These are phyloP conservation scores for Leccinum arenicola DNA, from an alignment of 768 basidiomycete genomes.

Conservation along the genomic window DNA sequence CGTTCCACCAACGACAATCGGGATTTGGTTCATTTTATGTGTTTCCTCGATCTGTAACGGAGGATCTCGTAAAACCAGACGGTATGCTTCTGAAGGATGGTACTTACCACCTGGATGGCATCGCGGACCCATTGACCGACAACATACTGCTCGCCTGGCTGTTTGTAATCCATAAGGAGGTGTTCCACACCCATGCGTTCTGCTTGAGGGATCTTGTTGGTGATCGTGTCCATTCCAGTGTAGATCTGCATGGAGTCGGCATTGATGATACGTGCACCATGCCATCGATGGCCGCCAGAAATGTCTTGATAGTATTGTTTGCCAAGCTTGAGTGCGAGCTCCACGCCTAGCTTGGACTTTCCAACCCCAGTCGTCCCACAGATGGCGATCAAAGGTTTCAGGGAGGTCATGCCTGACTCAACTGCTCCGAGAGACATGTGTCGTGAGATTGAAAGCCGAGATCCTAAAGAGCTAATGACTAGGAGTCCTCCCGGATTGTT, in stretches of 20 bases:
- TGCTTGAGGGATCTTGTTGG: conserved; percentile 81
- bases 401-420: conserved; percentile 26
- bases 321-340: conserved; percentile 68
- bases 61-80: conserved; percentile 1
- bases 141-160: conserved; percentile 83
- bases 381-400: conserved; percentile 73
- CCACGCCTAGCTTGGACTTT: conserved; percentile 88
- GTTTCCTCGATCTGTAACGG: conserved; percentile 68
- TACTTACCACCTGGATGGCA: conserved; percentile 69
- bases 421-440: neutral
- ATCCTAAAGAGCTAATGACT: neutral
- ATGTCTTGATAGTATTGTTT: conserved; percentile 22
- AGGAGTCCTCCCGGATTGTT: neutral
- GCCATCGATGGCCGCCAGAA: conserved; percentile 39
- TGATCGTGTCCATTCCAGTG: conserved; percentile 85
- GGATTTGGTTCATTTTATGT: conserved; percentile 59
- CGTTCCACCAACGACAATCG: conserved; percentile 93
- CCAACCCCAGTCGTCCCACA: conserved; percentile 96
- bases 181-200: conserved; percentile 85
- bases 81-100: neutral
- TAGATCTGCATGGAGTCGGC: conserved; percentile 99
- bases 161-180: conserved; percentile 83
- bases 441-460: neutral
- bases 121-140: conserved; percentile 88
- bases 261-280: conserved; percentile 79